Evolutionary conservation across 2,329 filamentous ascomycete species (phyloP), one percentile per base, ranked within the genome.

Genomic region (Microdochium nivale): DNA sequence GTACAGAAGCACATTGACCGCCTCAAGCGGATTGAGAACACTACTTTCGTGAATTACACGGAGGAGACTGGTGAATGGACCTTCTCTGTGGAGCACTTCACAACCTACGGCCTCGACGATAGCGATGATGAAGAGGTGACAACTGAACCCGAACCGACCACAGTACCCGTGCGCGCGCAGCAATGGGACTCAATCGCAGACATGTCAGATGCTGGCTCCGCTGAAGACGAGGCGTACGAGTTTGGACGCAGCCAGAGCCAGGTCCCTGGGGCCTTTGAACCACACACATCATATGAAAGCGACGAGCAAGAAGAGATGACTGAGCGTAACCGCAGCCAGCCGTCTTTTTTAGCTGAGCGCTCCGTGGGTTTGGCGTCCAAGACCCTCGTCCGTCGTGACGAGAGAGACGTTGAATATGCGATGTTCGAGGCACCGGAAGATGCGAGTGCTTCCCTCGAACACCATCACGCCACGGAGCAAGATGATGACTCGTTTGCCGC

Each of bases 41-140:
- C 94, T 0, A 82, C 83, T 3, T 97, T 96, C 61, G 76, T 91
- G 60, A 77, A 78, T 60, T 99, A 96, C 67, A 80, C 95, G 56
- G 75, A 77, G 52, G 77, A 88, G 1, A 90, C 84, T 50, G 94
- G 92, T 50, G 80, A 88, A 47, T 99, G 95, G 95, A 81, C 81
- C 14, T 99, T 99, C 72, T 83, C 77, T 10, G 94, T 99, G n/a
- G 84, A 92, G 62, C 94, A 99, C 68, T 99, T 95, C 67, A 97
- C 92, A 1, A 96, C 90, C 1, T 99, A 99, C 64, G 91, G 88
- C 40, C 77, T 97, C 51, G 87, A 92, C 56, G 89, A 88, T 27
- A 77, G 88, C 40, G 81, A 84, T 50, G 88, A 90, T 46, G 86
- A 89, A 25, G 85, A 88, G 49, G 83, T 81, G 8, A 77, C 85